Percentiles rank a stretch among this genome's conserved stretches.
phyloP scores from a whole-genome alignment of 768 basidiomycete genomes.

The Rhodotorula kratochvilovae region DNA sequence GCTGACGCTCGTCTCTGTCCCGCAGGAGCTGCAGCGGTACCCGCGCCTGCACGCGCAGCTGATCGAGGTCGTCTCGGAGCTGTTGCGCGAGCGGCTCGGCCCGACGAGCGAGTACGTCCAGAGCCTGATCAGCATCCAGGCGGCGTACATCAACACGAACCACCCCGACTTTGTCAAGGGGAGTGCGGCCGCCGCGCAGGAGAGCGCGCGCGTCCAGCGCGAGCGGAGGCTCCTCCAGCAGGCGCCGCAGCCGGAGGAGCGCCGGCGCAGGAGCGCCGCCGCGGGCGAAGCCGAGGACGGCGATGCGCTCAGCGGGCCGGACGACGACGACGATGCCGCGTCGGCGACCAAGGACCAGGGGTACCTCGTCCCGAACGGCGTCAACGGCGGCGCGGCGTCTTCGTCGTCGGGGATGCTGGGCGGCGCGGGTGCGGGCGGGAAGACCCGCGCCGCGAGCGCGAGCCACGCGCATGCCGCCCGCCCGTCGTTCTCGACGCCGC shows the following conservation, averaged over 20 bases:
- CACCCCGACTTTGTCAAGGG: conserved; percentile 89
- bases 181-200: conserved; percentile 48
- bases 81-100: conserved; percentile 87
- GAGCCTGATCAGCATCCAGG: conserved; percentile 92
- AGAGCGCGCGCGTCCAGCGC: conserved; percentile 15
- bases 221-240: background rate
- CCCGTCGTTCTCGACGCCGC: background rate
- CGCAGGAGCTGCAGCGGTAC: conserved; percentile 92
- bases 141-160: conserved; percentile 98
- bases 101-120: conserved; percentile 96
- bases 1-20: conserved; percentile 1
- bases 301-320: conserved; percentile 47
- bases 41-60: conserved; percentile 86
- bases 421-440: conserved; percentile 55
- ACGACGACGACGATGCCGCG: conserved; percentile 61
- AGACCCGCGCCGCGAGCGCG: conserved; percentile 42
- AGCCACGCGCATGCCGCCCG: background rate
- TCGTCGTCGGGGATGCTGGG: conserved; percentile 55
- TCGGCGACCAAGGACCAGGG: conserved; percentile 56
- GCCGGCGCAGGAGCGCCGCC: background rate
- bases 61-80: conserved; percentile 93
- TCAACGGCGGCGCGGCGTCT: conserved; percentile 69
- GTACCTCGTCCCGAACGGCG: conserved; percentile 43
- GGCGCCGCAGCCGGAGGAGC: conserved; percentile 11
- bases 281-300: conserved; percentile 4